Conservation (phyloP, 768 basidiomycete genomes). For the Rhizopogon roseolus region DNA sequence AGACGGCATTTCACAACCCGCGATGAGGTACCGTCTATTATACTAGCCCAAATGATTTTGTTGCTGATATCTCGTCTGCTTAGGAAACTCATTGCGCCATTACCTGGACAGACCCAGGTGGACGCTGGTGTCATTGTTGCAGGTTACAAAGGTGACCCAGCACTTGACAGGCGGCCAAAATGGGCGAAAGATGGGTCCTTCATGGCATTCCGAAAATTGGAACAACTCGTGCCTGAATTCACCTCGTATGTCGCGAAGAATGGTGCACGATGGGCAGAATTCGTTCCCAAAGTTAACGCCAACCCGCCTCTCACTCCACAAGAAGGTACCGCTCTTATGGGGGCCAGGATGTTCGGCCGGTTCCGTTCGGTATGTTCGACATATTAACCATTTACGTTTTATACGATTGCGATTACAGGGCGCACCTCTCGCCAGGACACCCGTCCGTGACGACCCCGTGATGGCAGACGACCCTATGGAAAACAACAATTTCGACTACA, state of each 20-base stretch:
- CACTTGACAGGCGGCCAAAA: conserved; percentile 22
- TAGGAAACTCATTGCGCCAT: conserved; percentile 20
- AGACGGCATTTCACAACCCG: conserved; percentile 51
- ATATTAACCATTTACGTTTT: background rate
- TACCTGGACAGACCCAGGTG: conserved; percentile 29
- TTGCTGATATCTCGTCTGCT: conserved; percentile 21
- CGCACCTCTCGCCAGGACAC: conserved; percentile 41
- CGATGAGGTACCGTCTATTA: conserved; percentile 21
- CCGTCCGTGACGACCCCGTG: conserved; percentile 36
- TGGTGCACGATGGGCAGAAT: conserved; percentile 4
- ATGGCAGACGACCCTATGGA: conserved; percentile 33
- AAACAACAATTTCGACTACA: conserved; percentile 38
- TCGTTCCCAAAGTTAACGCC: conserved; percentile 14
- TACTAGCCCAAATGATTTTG: conserved; percentile 13
- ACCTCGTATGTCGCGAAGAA: conserved; percentile 38
- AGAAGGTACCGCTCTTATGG: conserved; percentile 44
- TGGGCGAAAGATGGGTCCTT: conserved; percentile 51
- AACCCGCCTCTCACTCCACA: conserved; percentile 23
- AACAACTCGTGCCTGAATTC: conserved; percentile 51
- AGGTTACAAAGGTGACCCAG: conserved; percentile 38
- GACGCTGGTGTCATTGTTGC: conserved; percentile 39
- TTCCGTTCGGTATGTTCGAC: conserved; percentile 46
- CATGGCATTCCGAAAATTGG: conserved; percentile 46
- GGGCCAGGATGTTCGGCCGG: conserved; percentile 48
- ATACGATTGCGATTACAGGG: conserved; percentile 13